Base-by-base conservation (phyloP, 257 asterid species). In the Nicotiana undulata region DNA sequence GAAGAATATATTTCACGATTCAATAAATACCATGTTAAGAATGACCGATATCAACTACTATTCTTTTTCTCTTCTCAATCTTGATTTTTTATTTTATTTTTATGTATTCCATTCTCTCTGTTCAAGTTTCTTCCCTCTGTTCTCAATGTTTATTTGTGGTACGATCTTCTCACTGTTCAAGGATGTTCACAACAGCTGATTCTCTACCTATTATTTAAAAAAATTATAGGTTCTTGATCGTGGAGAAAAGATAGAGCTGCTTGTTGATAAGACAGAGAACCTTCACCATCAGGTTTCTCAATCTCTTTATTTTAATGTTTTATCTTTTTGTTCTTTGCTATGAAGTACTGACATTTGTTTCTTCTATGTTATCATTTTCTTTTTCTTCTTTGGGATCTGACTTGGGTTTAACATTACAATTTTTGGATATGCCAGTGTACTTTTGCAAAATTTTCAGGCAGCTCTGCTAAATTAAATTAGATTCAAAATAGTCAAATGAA, bases 201-300 rank as follows among this genome's bases (percentile, higher is more conserved):
- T 44, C 52, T 6, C 79, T 55, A 6, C 6, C 40, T 72, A 22
- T 11, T 22, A 75, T 26, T 40, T 75, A 13, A 24, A 26, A 26
- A 16, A 15, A 29, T 29, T 15, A 24, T 49, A 82, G 85, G 85
- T 78, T 58, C 85, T 82, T 53, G 85, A 78, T 32, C 85, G 80
- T 78, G 85, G 82, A 55, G 85, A 82, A 64, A 82, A 82, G 77
- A 82, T 82, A 20, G 85, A 82, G 85, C 82, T 82, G 51, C 82
- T 82, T 6, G 82, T 78, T 40, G 82, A 82, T 68, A 82, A 82
- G 66, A 82, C 82, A 6, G 82, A 82, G 70, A 82, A 82, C 67
- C 85, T 82, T 78, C 81, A 55, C n/a, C 77, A 63, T 52, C 82
- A 82, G 85, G 80, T 82, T 79, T 63, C 63, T 49, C 22, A 26